Evolutionary conservation across 768 basidiomycete species (phyloP), one percentile per base, ranked within the genome.

Genomic region (Hygrocybe coccinea): DNA sequence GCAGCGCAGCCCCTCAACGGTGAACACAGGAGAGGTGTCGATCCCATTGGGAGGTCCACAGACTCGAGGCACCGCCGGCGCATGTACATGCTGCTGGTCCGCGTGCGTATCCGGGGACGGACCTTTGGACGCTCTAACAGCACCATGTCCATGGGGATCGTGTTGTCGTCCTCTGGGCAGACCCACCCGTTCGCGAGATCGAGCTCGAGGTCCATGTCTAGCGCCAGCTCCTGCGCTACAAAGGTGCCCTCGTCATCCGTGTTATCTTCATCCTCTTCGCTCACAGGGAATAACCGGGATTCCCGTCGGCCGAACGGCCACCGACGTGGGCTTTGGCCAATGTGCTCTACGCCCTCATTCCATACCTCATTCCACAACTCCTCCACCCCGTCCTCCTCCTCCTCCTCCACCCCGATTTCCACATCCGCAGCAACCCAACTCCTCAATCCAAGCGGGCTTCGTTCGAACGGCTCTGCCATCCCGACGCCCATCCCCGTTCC

Each of bases 401-500:
- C 50, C 14, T 51, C 52, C 12, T 54, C 56, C 51, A 36, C 35
- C 25, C 56, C 56, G 39, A 61, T 64, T 22, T 67, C 71, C 36
- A 61, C 66, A n/a, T 75, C 75, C n/a, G 74, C 71, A 1, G 67
- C 66, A 25, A 69, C 65, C 73, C 78, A 76, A 25, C 64, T 64
- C 49, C 65, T 64, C 52, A 62, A 64, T 4, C 74, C 74, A 21
- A 87, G 74, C 1, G 78, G 79, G 14, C 83, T 85, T 54, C 77
- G 77, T 21, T 64, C 71, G 58, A 74, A 67, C 0, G 85, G 84
- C 44, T 70, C 72, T 10, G 79, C 75, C 51, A 87, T 73, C 1
- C 76, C 79, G 54, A 82, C 38, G 35, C 75, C 71, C 21, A 38
- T 22, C 3, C 55, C 50, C 5, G 46, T 46, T 49, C 76, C 63